Percentiles rank a stretch among this genome's conserved stretches.
These are phyloP conservation scores for Phylloporus arenicola DNA, from an alignment of 768 basidiomycete genomes.

Conservation along the genomic window DNA sequence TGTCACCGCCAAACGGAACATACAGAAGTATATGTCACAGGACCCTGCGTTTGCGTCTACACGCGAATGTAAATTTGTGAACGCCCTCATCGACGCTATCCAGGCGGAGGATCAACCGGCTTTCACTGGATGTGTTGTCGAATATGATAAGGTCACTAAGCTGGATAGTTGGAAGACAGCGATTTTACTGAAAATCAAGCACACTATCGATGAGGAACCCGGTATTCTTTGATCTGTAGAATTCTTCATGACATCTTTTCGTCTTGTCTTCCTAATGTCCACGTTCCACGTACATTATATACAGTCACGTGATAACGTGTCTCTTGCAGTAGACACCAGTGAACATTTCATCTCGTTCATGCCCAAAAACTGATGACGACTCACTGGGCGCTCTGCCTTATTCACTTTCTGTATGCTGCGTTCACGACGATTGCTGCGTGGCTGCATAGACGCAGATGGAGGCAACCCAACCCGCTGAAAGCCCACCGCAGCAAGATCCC, in stretches of 20 bases:
- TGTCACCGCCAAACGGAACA: slow-evolving; percentile 75
- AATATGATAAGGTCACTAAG: slow-evolving; percentile 88
- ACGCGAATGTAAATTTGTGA: slow-evolving; percentile 87
- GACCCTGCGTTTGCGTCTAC: slow-evolving; percentile 85
- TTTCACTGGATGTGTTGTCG: slow-evolving; percentile 81
- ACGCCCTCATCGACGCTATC: slow-evolving; percentile 70
- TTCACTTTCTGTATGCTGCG: slow-evolving; percentile 56
- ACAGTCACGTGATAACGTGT: slow-evolving; percentile 18
- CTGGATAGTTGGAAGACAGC: slow-evolving; percentile 95
- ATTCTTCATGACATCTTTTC: not conserved
- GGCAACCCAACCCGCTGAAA: slow-evolving; percentile 43
- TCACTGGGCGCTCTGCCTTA: slow-evolving; percentile 42
- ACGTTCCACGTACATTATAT: slow-evolving; percentile 12
- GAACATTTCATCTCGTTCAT: slow-evolving; percentile 4
- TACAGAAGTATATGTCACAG: slow-evolving; percentile 70
- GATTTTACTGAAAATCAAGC: slow-evolving; percentile 88
- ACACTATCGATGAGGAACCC: slow-evolving; percentile 58
- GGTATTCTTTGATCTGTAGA: slow-evolving; percentile 23
- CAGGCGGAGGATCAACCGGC: slow-evolving; percentile 64
- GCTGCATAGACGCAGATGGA: slow-evolving; percentile 34
- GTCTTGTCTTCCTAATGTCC: not conserved
- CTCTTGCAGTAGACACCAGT: not conserved
- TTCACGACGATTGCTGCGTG: slow-evolving; percentile 37
- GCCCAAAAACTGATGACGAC: slow-evolving; percentile 33
- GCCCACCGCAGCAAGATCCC: slow-evolving; percentile 56